Evolutionary conservation across 2,329 filamentous ascomycete genomes (phyloP).

Genomic region (Huntiella moniliformis): DNA sequence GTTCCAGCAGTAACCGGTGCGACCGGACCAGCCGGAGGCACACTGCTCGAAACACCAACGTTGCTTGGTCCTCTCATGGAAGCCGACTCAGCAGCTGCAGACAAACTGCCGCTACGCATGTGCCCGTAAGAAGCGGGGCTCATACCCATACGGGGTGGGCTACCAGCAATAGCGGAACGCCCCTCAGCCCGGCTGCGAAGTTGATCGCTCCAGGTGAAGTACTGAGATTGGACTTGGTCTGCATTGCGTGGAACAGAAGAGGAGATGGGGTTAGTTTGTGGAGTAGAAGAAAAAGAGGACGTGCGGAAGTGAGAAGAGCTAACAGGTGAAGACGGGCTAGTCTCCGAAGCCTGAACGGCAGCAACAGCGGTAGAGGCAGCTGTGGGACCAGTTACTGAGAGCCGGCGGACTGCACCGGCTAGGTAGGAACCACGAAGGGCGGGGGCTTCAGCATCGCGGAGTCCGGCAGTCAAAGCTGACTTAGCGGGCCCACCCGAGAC

Average conservation of each 20-base stretch:
- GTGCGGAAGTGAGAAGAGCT: not conserved
- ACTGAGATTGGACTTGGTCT: conserved; percentile 49
- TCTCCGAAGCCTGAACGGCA: not conserved
- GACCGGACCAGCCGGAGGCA: conserved; percentile 17
- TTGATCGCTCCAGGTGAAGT: conserved; percentile 95
- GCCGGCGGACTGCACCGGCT: conserved; percentile 8
- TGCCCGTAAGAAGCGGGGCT: conserved; percentile 1
- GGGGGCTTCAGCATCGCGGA: not conserved
- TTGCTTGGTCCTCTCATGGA: conserved; percentile 30
- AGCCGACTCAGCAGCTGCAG: not conserved
- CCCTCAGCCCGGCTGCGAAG: conserved; percentile 63
- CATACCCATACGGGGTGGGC: conserved; percentile 4
- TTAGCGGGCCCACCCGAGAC: not conserved
- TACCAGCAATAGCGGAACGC: conserved; percentile 8
- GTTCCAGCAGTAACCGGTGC: conserved; percentile 15
- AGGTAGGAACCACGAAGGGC: conserved; percentile 6
- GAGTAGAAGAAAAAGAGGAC: conserved; percentile 3
- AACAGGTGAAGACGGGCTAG: not conserved
- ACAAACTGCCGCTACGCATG: not conserved
- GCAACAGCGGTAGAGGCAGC: conserved; percentile 2
- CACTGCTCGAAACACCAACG: conserved; percentile 21
- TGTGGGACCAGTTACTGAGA: conserved; percentile 7
- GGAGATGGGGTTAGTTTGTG: conserved; percentile 1
- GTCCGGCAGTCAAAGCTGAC: conserved; percentile 6
- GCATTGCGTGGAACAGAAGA: conserved; percentile 3